Evolutionary conservation across 2,329 filamentous ascomycete genomes (phyloP).

Genomic region (Colletotrichum tamarilloi): DNA sequence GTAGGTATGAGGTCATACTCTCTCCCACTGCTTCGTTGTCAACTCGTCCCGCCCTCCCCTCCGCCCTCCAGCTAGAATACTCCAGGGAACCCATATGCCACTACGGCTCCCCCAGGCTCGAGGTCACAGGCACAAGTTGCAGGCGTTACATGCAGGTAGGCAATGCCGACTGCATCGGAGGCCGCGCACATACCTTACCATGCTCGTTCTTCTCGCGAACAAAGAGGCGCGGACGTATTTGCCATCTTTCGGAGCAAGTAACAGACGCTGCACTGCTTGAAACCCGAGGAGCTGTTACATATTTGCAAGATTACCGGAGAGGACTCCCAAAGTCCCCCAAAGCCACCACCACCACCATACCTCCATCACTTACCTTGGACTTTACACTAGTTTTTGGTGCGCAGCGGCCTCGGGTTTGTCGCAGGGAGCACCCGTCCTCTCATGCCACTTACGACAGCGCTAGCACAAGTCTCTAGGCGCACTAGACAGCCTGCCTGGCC

Average conservation of each 20-base stretch:
- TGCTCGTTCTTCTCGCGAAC: not conserved
- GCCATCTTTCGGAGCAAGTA: not conserved
- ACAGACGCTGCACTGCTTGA: not conserved
- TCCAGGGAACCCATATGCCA: not conserved
- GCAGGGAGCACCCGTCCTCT: conserved; percentile 9
- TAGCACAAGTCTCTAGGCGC: not conserved
- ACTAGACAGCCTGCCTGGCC: conserved; percentile 9
- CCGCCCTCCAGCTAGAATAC: not conserved
- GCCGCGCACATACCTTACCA: not conserved
- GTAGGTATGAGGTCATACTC: conserved; percentile 25
- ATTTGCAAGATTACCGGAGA: not conserved
- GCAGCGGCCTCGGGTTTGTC: conserved; percentile 4
- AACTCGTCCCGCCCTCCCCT: not conserved
- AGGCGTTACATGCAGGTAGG: not conserved
- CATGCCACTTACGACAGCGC: conserved; percentile 9
- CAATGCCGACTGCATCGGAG: conserved; percentile 1
- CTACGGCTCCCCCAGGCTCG: no score
- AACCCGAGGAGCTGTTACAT: not conserved
- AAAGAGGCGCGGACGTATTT: not conserved
- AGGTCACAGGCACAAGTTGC: not conserved
- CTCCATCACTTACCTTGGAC: not conserved
- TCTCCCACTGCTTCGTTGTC: conserved; percentile 4
- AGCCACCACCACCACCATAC: not conserved
- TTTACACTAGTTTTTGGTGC: not conserved
- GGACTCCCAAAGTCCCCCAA: not conserved